phyloP scores from a whole-genome alignment of 2,329 filamentous ascomycete genomes.

The Zalaria obscura region DNA sequence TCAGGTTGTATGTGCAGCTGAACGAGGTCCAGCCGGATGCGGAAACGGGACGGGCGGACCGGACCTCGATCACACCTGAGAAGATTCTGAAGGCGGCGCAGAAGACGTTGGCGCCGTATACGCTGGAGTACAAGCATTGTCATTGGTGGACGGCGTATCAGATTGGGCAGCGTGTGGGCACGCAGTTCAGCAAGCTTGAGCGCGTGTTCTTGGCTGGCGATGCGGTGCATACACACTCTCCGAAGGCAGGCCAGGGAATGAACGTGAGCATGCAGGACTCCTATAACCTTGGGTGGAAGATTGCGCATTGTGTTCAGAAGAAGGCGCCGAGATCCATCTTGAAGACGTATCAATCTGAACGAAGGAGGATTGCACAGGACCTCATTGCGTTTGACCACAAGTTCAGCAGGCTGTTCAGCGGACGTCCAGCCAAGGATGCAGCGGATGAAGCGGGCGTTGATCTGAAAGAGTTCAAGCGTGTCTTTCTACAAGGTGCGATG shows the following conservation, averaged over 20 bases:
- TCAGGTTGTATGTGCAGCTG: conserved; percentile 20
- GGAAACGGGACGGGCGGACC: conserved; percentile 34
- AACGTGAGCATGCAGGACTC: conserved; percentile 56
- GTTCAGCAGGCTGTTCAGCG: conserved; percentile 7
- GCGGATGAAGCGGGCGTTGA: conserved; percentile 34
- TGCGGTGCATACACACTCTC: conserved; percentile 39
- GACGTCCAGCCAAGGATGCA: conserved; percentile 31
- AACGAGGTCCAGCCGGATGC: conserved; percentile 27
- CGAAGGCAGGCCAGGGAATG: conserved; percentile 59
- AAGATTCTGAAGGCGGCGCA: conserved; percentile 49
- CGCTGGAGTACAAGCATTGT: conserved; percentile 46
- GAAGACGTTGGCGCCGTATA: conserved; percentile 53
- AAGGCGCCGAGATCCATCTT: conserved; percentile 27
- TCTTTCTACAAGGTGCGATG: conserved; percentile 3
- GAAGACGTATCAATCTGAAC: conserved; percentile 35
- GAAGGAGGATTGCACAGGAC: conserved; percentile 45
- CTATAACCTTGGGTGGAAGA: conserved; percentile 28
- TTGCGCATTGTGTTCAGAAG: conserved; percentile 9
- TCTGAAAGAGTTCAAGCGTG: conserved; percentile 32
- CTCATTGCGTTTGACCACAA: conserved; percentile 44
- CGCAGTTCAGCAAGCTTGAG: conserved; percentile 39
- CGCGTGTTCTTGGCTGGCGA: conserved; percentile 59
- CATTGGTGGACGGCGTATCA: conserved; percentile 58
- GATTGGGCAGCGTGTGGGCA: conserved; percentile 36
- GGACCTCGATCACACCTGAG: conserved; percentile 49